Base-by-base conservation (phyloP, 164 flowering plant genomes). In the Paratinospora sagittata region DNA sequence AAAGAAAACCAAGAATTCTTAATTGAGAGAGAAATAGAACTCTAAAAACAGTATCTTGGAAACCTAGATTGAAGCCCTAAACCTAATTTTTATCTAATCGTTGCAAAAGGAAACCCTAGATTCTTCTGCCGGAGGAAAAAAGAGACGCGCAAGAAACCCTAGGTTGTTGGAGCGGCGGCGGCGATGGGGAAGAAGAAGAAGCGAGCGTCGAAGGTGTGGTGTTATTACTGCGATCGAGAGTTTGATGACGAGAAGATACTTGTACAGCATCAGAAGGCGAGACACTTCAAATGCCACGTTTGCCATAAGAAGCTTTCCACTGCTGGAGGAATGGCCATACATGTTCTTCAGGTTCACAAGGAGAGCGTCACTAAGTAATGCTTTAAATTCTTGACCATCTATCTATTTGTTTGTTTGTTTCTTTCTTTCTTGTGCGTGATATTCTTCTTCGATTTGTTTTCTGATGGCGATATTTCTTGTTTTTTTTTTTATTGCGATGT, bases 241-340 rank as follows among this genome's bases (percentile, higher is more conserved):
- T 95, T 95, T 72, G 99, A 95, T 61, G 99, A 95, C 76, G 99
- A 92, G 91, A 92, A 95, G 91, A 92, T 92, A 23, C 72, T 95
- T 63, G 97, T 95, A 1, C 99, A 95, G 87, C 99, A 95, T 73
- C 99, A 95, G 85, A 95, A 92, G 60, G 99, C 99, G n/a, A 91
- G 85, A 81, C 99, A 95, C 85, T 95, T 95, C 80, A 95, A 95
- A 81, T 95, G 97, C 81, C 97, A 92, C 71, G 92, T 87, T 41
- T 95, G 99, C 76, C 96, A 95, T 81, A 95, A 92, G 85, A 95
- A 92, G 91, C 97, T 92, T 63, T 95, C 99, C 41, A 92, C 99
- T 12, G 99, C 99, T 61, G 85, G 96, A 8, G 97, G 99, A 73
- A 95, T 95, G 99, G 83, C 88, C 81, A 95, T 95, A 58, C 99